Percentiles rank a stretch among this genome's conserved stretches.
These are phyloP conservation scores for Camillea tinctor DNA, from an alignment of 2,329 filamentous ascomycete genomes.

Conservation along the genomic window DNA sequence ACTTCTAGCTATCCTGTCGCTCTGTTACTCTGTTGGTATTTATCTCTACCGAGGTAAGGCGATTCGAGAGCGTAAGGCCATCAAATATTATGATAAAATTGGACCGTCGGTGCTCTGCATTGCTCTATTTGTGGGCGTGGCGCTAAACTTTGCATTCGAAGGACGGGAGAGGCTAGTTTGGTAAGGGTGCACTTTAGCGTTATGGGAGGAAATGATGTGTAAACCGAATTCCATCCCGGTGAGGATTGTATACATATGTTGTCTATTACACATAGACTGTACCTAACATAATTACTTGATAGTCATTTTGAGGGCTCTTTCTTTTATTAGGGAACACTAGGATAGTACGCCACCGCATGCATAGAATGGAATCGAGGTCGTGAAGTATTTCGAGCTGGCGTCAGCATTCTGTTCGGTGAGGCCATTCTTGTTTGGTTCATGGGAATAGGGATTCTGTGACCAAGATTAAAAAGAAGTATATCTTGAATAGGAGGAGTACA, in stretches of 20 bases:
- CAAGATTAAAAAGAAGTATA: too few relatives aligned
- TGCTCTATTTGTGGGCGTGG: slow-evolving; percentile 70
- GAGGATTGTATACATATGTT: neutral
- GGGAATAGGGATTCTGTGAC: too few relatives aligned
- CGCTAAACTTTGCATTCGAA: slow-evolving; percentile 77
- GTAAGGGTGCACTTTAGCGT: slow-evolving; percentile 34
- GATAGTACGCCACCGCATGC: neutral
- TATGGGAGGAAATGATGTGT: neutral
- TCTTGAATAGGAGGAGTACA: too few relatives aligned
- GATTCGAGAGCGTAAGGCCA: slow-evolving; percentile 80
- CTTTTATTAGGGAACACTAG: neutral
- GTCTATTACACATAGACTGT: neutral
- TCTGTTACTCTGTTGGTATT: slow-evolving; percentile 80
- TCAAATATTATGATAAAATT: slow-evolving; percentile 86
- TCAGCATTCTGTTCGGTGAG: neutral
- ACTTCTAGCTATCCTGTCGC: slow-evolving; percentile 69
- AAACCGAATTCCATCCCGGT: neutral
- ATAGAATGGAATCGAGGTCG: neutral
- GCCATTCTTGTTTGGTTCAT: too few relatives aligned
- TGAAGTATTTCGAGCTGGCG: neutral
- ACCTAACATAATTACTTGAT: neutral
- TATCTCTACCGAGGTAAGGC: slow-evolving; percentile 87
- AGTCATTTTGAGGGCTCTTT: neutral
- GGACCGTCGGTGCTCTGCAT: slow-evolving; percentile 77
- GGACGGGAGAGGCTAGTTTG: slow-evolving; percentile 60